phyloP scores from a whole-genome alignment of 192 early-diverging fungal species.

The Phlyctochytrium bullatum region DNA sequence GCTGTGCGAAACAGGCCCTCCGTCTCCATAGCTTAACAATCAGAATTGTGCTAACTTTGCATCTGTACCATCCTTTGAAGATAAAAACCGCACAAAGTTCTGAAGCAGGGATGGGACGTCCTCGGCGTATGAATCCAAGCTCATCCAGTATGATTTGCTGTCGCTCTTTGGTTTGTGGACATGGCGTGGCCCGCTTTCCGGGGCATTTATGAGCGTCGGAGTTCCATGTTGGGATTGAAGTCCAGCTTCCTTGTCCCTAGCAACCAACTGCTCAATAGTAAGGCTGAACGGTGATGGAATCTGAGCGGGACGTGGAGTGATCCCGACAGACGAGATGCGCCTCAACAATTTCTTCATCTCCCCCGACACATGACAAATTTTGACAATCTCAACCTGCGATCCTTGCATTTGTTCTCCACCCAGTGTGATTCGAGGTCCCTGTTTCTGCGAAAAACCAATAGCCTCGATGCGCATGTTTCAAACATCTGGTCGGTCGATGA shows the following conservation, averaged over 20 bases:
- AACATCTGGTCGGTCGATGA: no score
- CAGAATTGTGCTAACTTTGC: not conserved
- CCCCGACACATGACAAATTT: no score
- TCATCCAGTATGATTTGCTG: conserved; percentile 1
- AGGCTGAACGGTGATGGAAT: conserved; percentile 13
- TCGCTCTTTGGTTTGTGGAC: not conserved
- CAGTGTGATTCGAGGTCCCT: no score
- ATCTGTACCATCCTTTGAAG: conserved; percentile 15
- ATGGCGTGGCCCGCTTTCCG: no score
- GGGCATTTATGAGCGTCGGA: no score
- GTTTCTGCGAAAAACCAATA: no score
- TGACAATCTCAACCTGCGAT: no score
- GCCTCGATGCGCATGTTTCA: no score
- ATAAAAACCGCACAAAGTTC: conserved; percentile 31
- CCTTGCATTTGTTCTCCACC: no score
- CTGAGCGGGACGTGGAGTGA: not conserved
- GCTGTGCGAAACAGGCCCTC: conserved; percentile 43
- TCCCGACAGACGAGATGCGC: conserved; percentile 23
- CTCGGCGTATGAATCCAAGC: not conserved
- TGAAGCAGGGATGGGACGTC: conserved; percentile 34
- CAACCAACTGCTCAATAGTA: conserved; percentile 9
- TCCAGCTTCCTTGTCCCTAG: conserved; percentile 5
- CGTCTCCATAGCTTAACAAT: conserved; percentile 28
- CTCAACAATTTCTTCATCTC: conserved; percentile 38
- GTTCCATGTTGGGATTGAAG: not conserved